Evolutionary conservation across 169 alveolate genomes (phyloP).

Genomic region (Cryptosporidium parvum): DNA sequence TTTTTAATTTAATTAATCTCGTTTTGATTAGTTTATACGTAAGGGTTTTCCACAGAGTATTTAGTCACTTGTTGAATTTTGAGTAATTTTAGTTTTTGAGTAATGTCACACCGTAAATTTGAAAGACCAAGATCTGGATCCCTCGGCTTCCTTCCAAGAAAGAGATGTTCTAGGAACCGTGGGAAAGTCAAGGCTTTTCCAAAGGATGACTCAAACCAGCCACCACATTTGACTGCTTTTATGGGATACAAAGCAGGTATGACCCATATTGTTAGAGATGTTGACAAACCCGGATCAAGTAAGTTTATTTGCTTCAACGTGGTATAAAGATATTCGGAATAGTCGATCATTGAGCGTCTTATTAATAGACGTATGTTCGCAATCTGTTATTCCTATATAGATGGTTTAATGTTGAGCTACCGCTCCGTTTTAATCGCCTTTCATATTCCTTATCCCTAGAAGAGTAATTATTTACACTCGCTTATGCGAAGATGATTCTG

Average conservation of each 20-base stretch:
- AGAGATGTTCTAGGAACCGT: slow-evolving; percentile 92
- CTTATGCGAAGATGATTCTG: slow-evolving; percentile 73
- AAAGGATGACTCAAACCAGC: slow-evolving; percentile 95
- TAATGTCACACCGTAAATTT: slow-evolving; percentile 99
- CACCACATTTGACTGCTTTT: slow-evolving; percentile 99
- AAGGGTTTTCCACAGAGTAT: not conserved
- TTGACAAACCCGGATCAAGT: slow-evolving; percentile 97
- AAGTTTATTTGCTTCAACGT: slow-evolving; percentile 38
- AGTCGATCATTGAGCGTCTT: slow-evolving; percentile 42
- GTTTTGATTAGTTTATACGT: not conserved
- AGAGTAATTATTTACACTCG: slow-evolving; percentile 60
- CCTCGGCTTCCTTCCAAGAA: slow-evolving; percentile 98
- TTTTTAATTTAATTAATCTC: not conserved
- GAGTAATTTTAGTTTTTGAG: not conserved
- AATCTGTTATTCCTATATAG: slow-evolving; percentile 3
- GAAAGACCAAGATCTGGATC: slow-evolving; percentile 99
- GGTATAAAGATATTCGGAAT: slow-evolving; percentile 7
- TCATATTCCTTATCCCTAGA: slow-evolving; percentile 77
- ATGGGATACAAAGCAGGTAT: slow-evolving; percentile 99
- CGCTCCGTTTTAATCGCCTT: slow-evolving; percentile 67
- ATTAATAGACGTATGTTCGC: slow-evolving; percentile 55
- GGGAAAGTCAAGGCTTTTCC: slow-evolving; percentile 96
- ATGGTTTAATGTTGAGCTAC: slow-evolving; percentile 54
- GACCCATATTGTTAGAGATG: slow-evolving; percentile 99
- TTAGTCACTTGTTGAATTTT: not conserved